Evolutionary conservation across 1,284 basidiomycete genomes (phyloP), one percentile per base, ranked within the genome.

Genomic region (Caloboletus firmus): DNA sequence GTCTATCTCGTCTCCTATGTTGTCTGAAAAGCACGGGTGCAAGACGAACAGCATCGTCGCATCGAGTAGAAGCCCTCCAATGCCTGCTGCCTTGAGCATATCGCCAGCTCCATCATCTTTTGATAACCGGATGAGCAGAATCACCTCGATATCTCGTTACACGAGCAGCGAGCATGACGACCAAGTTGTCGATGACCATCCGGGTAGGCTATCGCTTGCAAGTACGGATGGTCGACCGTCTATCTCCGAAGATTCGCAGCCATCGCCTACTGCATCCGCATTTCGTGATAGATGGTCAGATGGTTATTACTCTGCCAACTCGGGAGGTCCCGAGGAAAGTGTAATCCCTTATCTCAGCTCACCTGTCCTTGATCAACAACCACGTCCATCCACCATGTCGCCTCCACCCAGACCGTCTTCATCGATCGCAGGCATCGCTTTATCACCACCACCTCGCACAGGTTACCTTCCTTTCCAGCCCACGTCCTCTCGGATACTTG

Each of bases 181-280:
- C 45, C 78, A 73, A 36, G 67, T 74, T 28, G 68, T 63, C 22
- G 70, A 66, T 43, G 62, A 68, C 12, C 61, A 53, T 31, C 54
- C 36, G 5, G 62, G 67, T 51, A 63, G 75, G 31, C 60, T 69
- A 49, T 76, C 78, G 13, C 42, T 77, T 45, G 63, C 71, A 30
- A 67, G 61, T 49, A 69, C 60, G 52, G 68, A 60, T 56, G 74
- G 66, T 31, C 68, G 74, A 34, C 75, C 72, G 13, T 85, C 84
- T 18, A 60, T 82, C 30, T 85, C 83, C 8, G 79, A 83, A 49
- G 83, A 84, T 64, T 75, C 76, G 15, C 72, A 74, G 47, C 72
- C 79, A 5, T 89, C 87, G 4, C 87, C 87, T 1, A 85, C 87
- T 1, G 81, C 78, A 15, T 89, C 87, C 24, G 85, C 84, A 13